Evolutionary conservation across 2,329 filamentous ascomycete genomes (phyloP), one percentile per base, ranked within the genome.

Genomic region (Lasiodiplodia sp.): DNA sequence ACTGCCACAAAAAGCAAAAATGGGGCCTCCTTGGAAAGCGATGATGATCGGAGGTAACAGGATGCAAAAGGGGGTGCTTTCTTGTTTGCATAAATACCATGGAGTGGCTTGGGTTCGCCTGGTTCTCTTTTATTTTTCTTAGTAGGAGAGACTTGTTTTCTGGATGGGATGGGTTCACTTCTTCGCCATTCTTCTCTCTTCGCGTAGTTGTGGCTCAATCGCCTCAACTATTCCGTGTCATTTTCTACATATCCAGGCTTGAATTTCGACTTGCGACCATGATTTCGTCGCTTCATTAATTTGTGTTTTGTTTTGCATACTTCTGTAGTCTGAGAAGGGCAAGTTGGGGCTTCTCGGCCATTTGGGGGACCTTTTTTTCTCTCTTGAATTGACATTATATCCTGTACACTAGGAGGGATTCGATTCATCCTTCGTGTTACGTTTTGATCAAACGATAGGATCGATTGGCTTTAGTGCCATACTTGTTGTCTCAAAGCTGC

Each of bases 111-210:
- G 60, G 60, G 21, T 12, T 56, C 28, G 44, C 44, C 44, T 56
- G 25, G 31, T 56, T 63, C 70, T 66, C 5, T 71, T 52, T 38
- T 18, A 68, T 60, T 2, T 70, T 18, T 70, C 31, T 23, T 23
- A 10, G 31, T 16, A 28, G 44, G n/a, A 64, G 28, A 25, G 28
- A 51, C 8, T 28, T 55, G 3, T 11, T 21, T 12, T 56, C n/a
- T 28, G 16, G 18, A 34, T 37, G 18, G 18, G 31, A 34, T 44
- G 25, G 40, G 40, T 8, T 25, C 18, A 28, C 10, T n/a, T 34
- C 47, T 52, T 18, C 49, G 31, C 21, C 18, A 14, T 31, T 34
- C 23, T 49, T 47, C 16, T 51, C 25, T 49, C 25, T 63, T 28
- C 21, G 16, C 25, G 31, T 44, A 18, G 28, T 10, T 40, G 31